Conservation (phyloP, 495 filamentous ascomycete genomes). For the Penicillium simplicissimum region DNA sequence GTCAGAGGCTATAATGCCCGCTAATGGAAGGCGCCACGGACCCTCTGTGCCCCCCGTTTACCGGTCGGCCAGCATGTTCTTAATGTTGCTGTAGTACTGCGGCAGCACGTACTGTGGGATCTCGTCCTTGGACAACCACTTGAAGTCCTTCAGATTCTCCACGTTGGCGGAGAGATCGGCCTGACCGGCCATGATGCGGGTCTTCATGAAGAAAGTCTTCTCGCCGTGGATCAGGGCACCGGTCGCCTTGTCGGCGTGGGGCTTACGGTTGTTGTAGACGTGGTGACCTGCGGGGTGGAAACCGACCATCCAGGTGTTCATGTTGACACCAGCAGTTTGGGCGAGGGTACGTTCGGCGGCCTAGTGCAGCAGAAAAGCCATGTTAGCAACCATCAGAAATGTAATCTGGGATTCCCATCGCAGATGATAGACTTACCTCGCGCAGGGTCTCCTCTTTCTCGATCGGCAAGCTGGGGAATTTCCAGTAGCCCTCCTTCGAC, state of each 20-base stretch:
- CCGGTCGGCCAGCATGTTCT: slow-evolving; percentile 77
- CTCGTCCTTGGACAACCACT: slow-evolving; percentile 92
- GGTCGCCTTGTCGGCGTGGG: slow-evolving; percentile 40
- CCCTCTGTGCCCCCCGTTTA: slow-evolving; percentile 35
- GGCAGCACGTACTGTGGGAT: slow-evolving; percentile 59
- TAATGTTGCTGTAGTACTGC: slow-evolving; percentile 70
- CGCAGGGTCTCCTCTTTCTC: slow-evolving; percentile 72
- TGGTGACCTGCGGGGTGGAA: slow-evolving; percentile 85
- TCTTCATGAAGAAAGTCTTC: slow-evolving; percentile 96
- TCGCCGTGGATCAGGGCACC: slow-evolving; percentile 51
- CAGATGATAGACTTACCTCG: slow-evolving; percentile 57
- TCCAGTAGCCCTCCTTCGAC: slow-evolving; percentile 70
- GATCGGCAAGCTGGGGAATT: slow-evolving; percentile 70
- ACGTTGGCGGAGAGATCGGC: slow-evolving; percentile 73
- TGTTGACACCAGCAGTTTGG: slow-evolving; percentile 82
- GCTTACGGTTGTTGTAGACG: slow-evolving; percentile 47
- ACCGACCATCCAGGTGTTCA: slow-evolving; percentile 99
- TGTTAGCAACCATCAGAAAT: neutral
- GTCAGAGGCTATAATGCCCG: too few species aligned
- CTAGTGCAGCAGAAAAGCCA: slow-evolving; percentile 45
- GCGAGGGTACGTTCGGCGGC: slow-evolving; percentile 75
- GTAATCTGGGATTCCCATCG: neutral
- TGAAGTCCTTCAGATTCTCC: slow-evolving; percentile 75
- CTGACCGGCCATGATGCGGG: slow-evolving; percentile 94
- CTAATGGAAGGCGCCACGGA: neutral